Base-by-base conservation (phyloP, 345 rosid genomes). In the Trapa incisa region DNA sequence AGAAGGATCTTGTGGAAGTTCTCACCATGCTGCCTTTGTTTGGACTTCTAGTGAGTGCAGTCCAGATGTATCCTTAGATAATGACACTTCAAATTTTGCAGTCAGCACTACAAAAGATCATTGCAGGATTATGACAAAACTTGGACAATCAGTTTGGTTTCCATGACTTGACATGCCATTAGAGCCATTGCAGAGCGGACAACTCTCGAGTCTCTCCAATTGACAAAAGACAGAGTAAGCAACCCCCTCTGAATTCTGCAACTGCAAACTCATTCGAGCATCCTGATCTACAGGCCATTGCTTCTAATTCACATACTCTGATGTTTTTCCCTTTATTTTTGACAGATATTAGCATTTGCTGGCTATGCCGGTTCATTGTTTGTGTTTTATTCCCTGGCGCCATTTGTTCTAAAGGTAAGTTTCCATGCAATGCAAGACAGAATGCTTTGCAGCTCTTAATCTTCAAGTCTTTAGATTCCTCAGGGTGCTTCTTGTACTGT, bases 381-480 rank as follows among this genome's bases (percentile, higher is more conserved):
- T 50, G 6, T 63, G 65, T 77, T 81, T 81, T 87, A 85, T 68
- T 11, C 85, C 6, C 33, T 79, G 2, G 37, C 71, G 52, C 86
- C 87, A 22, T 76, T 80, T 66, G 85, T 85, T 69, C 75, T 85
- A 2, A 79, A 76, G 89, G 86, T 85, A 37, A 70, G 15, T 72
- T 71, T 48, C 52, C 47, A 41, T 3, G 7, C 5, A 13, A 62
- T 61, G 15, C 37, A 29, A 35, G 22, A 7, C n/a, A 38, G 16
- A 36, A 35, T 6, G 9, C 56, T 53, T 17, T 3, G 1, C 17
- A 35, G 60, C 22, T 66, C 12, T 36, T 33, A 66, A 13, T 50
- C 56, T 13, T 50, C 3, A 5, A 52, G 57, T 52, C 57, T 16
- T 52, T 52, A 15, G 4, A 52, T 52, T 62, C 22, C 58, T 37